Conservation (phyloP, 2,329 filamentous ascomycete species). For the Pseudogymnoascus sp. region DNA sequence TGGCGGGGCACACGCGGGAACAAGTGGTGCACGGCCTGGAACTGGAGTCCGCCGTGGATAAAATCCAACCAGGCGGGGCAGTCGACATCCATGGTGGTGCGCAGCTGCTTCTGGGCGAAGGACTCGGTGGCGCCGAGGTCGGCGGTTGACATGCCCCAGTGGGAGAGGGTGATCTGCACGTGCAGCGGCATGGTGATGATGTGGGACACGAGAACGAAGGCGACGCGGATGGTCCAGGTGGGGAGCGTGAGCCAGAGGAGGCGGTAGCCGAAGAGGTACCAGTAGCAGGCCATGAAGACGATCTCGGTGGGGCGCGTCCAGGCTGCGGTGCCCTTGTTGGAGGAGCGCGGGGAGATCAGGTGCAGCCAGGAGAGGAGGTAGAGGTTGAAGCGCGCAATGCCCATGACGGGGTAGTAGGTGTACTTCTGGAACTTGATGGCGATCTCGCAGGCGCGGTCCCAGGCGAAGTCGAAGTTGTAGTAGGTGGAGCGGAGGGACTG, state of each 20-base stretch:
- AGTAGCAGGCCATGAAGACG: slow-evolving; percentile 56
- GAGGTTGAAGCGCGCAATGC: slow-evolving; percentile 64
- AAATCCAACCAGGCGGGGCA: slow-evolving; percentile 67
- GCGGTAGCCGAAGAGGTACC: slow-evolving; percentile 62
- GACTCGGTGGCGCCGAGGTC: slow-evolving; percentile 59
- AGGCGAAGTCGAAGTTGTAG: slow-evolving; percentile 55
- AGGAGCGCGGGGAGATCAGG: slow-evolving; percentile 48
- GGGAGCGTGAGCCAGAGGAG: slow-evolving; percentile 55
- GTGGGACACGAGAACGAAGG: slow-evolving; percentile 58
- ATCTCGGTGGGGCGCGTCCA: slow-evolving; percentile 63
- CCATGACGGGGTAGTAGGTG: slow-evolving; percentile 63
- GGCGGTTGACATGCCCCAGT: slow-evolving; percentile 64
- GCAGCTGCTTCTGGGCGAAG: slow-evolving; percentile 61
- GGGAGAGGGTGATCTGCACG: slow-evolving; percentile 64
- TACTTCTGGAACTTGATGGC: slow-evolving; percentile 56
- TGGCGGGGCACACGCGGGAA: slow-evolving; percentile 63
- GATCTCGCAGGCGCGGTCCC: slow-evolving; percentile 53
- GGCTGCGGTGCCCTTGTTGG: slow-evolving; percentile 51
- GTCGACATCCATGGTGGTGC: slow-evolving; percentile 68
- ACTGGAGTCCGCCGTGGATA: slow-evolving; percentile 65
- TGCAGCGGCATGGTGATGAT: slow-evolving; percentile 61
- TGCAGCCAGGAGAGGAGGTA: slow-evolving; percentile 62
- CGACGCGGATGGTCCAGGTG: slow-evolving; percentile 48
- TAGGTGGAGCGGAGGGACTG: slow-evolving; percentile 56
- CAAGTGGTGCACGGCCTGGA: slow-evolving; percentile 64